A percentile compares a stretch with the other conserved stretches of the same genome.
Conservation (phyloP, 2,329 filamentous ascomycete genomes). For the Cercospora canescens region DNA sequence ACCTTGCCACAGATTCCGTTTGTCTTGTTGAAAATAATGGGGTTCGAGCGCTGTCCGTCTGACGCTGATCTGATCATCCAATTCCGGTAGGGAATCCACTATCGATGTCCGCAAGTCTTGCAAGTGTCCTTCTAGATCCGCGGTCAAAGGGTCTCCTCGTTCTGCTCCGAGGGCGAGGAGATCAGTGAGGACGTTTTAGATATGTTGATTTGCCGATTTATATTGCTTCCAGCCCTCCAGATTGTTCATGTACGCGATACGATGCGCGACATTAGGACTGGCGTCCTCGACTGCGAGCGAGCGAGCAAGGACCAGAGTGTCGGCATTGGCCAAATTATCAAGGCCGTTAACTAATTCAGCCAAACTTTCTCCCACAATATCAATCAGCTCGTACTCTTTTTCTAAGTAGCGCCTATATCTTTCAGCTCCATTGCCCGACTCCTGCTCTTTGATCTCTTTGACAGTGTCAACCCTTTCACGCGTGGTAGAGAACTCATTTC, state of each 20-base stretch:
- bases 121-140: not conserved
- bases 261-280: not conserved
- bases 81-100: not conserved
- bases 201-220: not conserved
- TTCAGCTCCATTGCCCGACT: not conserved
- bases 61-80: not conserved
- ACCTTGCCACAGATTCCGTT: not conserved
- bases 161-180: not conserved
- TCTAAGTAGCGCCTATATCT: not conserved
- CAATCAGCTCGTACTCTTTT: not conserved
- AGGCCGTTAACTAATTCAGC: not conserved
- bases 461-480: not conserved
- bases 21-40: not conserved
- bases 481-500: not conserved
- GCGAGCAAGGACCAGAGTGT: not conserved
- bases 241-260: not conserved
- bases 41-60: not conserved
- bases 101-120: not conserved
- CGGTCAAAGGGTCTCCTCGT: not conserved
- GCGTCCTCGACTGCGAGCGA: too few species aligned
- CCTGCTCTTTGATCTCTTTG: not conserved
- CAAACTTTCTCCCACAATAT: not conserved
- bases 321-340: not conserved
- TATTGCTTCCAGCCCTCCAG: not conserved
- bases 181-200: not conserved